Conservation (phyloP, 140 eudicot species). For the Erigeron philadelphicus region DNA sequence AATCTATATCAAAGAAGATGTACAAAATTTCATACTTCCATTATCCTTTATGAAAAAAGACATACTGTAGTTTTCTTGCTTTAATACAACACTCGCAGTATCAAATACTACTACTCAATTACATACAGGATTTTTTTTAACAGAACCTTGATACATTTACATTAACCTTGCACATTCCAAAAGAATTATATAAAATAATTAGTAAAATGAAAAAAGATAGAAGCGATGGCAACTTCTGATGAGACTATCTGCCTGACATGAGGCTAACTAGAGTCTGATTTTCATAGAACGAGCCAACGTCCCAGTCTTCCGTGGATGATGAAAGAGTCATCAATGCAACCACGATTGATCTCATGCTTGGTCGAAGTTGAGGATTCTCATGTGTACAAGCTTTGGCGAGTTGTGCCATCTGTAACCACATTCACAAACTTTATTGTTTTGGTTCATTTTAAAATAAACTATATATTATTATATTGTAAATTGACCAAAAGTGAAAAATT, state of each 20-base stretch:
- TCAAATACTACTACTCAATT: conserved; percentile 12
- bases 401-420: conserved; percentile 66
- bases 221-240: not conserved
- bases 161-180: conserved; percentile 22
- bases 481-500: not conserved
- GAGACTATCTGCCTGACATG: conserved; percentile 60
- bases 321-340: conserved; percentile 89
- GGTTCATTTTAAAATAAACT: not conserved
- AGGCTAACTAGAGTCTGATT: conserved; percentile 61
- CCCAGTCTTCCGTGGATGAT: conserved; percentile 78
- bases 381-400: conserved; percentile 87
- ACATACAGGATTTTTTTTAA: conserved; percentile 18
- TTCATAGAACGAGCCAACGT: conserved; percentile 59
- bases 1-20: no score
- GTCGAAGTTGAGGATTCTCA: conserved; percentile 75
- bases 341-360: conserved; percentile 80
- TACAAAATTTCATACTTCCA: no score
- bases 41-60: not conserved
- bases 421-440: not conserved
- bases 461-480: not conserved
- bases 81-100: conserved; percentile 17
- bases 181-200: conserved; percentile 17
- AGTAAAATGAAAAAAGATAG: not conserved
- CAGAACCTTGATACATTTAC: conserved; percentile 17
- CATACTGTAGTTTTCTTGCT: conserved; percentile 4